Conservation (phyloP, 495 filamentous ascomycete genomes). For the Apodospora peruviana region DNA sequence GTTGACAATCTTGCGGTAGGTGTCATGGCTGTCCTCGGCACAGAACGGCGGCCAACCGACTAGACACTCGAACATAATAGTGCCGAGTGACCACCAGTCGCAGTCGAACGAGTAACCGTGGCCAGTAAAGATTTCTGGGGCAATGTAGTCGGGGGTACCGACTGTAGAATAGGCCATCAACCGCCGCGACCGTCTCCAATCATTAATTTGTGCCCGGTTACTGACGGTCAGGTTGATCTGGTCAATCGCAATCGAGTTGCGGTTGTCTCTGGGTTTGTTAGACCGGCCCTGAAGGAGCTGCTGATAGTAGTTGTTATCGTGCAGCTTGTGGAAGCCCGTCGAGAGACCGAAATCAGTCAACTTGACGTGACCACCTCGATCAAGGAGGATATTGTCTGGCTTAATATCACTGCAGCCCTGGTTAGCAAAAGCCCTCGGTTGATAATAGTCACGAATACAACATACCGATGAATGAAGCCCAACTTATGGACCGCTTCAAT, state of each 20-base stretch:
- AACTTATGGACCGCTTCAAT: constrained; percentile 97
- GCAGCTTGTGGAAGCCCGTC: constrained; percentile 94
- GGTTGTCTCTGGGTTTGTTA: constrained; percentile 62
- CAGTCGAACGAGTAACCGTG: constrained; percentile 93
- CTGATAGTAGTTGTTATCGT: constrained; percentile 97
- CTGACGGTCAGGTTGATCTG: constrained; percentile 98
- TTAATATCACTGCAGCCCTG: constrained; percentile 78
- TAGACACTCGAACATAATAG: constrained; percentile 99
- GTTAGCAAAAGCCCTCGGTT: constrained; percentile 3
- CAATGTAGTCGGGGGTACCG: constrained; percentile 97
- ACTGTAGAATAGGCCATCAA: constrained; percentile 98
- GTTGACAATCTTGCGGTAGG: constrained; percentile 98
- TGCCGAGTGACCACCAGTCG: constrained; percentile 98
- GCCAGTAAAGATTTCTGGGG: constrained; percentile 95
- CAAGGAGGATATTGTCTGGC: constrained; percentile 96
- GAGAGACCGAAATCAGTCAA: constrained; percentile 97
- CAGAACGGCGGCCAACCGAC: constrained; percentile 99
- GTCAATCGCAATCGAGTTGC: constrained; percentile 90
- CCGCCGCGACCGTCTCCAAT: constrained; percentile 92
- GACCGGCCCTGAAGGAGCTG: constrained; percentile 82
- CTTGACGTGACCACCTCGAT: constrained; percentile 94
- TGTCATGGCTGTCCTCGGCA: constrained; percentile 93
- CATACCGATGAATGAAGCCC: constrained; percentile 95
- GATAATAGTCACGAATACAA: no score
- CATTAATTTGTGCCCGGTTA: constrained; percentile 94